Percentiles rank a stretch among this genome's conserved stretches.
These are phyloP conservation scores for Naegleria lovaniensis DNA, from an alignment of 208 protist species.

Conservation along the genomic window DNA sequence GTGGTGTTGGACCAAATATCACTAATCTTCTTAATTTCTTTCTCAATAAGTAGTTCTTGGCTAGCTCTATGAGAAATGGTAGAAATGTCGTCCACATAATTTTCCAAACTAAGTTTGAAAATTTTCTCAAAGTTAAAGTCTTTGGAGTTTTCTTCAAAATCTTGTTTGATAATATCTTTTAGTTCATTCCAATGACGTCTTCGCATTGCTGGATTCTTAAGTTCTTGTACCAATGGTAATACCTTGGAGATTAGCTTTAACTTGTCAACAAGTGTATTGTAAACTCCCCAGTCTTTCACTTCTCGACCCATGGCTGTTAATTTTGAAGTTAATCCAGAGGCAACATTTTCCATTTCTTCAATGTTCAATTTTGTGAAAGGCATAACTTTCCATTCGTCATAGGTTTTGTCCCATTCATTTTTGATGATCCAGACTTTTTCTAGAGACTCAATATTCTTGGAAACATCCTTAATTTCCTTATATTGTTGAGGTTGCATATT, in stretches of 20 bases:
- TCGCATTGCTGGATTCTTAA: constrained; percentile 85
- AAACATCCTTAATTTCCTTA: constrained; percentile 74
- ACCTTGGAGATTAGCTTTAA: constrained; percentile 89
- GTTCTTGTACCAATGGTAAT: constrained; percentile 88
- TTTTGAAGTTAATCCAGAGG: constrained; percentile 67
- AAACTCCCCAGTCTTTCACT: constrained; percentile 83
- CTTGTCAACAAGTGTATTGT: constrained; percentile 77
- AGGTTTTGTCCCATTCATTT: constrained; percentile 77
- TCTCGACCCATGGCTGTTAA: constrained; percentile 74
- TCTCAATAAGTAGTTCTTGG: constrained; percentile 89
- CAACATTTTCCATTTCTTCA: constrained; percentile 79
- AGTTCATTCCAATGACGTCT: constrained; percentile 83
- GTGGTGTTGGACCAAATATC: constrained; percentile 74
- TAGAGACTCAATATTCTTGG: constrained; percentile 71
- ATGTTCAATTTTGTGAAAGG: constrained; percentile 77
- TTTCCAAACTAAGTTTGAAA: constrained; percentile 82
- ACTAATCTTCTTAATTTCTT: constrained; percentile 77
- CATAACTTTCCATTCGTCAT: constrained; percentile 70
- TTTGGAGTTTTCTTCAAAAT: constrained; percentile 78
- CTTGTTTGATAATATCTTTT: constrained; percentile 75
- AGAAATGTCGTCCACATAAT: constrained; percentile 81
- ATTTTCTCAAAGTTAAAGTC: constrained; percentile 86
- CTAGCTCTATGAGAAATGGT: constrained; percentile 80
- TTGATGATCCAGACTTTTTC: constrained; percentile 77
- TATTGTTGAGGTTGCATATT: constrained; percentile 76